Evolutionary conservation across 2,329 filamentous ascomycete species (phyloP).

Genomic region (Curvularia verruculosa): DNA sequence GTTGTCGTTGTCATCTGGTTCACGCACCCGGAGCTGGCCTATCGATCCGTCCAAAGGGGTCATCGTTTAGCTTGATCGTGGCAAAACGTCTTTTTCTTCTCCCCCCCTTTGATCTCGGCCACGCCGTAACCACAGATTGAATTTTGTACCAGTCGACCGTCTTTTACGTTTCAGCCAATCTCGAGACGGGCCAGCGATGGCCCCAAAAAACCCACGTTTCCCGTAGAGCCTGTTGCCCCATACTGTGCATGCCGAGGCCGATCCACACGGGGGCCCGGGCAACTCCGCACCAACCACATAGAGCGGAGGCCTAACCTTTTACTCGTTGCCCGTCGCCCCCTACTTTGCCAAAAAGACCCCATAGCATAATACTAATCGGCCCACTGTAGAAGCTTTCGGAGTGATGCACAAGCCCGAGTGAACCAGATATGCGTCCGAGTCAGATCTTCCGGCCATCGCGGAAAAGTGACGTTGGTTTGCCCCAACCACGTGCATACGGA

Average conservation of each 20-base stretch:
- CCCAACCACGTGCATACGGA: too few relatives aligned
- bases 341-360: neutral
- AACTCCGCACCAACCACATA: slow-evolving; percentile 13
- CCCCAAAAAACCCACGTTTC: neutral
- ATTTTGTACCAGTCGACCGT: neutral
- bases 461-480: neutral
- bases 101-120: neutral
- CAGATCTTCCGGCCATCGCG: slow-evolving; percentile 1
- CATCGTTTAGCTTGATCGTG: neutral
- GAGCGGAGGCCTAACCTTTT: neutral
- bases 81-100: neutral
- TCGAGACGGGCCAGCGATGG: neutral
- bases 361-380: neutral
- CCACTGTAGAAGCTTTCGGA: slow-evolving; percentile 7
- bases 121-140: neutral
- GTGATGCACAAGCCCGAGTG: neutral
- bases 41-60: neutral
- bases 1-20: too few relatives aligned
- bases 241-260: neutral
- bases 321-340: too few relatives aligned
- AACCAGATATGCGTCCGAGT: slow-evolving; percentile 1
- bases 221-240: neutral
- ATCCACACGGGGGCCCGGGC: neutral
- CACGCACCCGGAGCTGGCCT: too few relatives aligned
- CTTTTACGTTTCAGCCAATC: neutral